Evolutionary conservation across 768 basidiomycete genomes (phyloP).

Genomic region (Phylloporus sp.): DNA sequence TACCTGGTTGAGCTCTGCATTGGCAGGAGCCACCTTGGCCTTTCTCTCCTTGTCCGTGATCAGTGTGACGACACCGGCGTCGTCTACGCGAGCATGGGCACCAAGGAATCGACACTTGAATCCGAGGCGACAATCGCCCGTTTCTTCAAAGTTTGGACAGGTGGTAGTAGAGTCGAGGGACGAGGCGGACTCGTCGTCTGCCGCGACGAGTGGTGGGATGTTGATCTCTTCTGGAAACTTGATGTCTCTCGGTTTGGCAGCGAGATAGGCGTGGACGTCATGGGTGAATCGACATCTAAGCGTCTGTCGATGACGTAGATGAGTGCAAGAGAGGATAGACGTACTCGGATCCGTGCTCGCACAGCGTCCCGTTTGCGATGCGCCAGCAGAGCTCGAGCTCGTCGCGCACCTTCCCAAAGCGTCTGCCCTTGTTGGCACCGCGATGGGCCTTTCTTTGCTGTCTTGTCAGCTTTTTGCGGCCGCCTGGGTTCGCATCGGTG

Average conservation of each 20-base stretch:
- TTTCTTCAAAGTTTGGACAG: constrained; percentile 27
- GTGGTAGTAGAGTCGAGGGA: constrained; percentile 22
- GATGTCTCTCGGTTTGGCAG: constrained; percentile 70
- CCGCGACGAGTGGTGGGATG: constrained; percentile 47
- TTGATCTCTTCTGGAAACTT: constrained; percentile 46
- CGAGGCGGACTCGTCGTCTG: constrained; percentile 3
- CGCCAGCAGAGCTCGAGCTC: constrained; percentile 80
- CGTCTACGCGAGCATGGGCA: constrained; percentile 56
- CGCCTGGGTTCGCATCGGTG: constrained; percentile 21
- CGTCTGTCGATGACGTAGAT: not conserved
- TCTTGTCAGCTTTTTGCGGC: constrained; percentile 44
- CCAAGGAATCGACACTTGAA: constrained; percentile 90
- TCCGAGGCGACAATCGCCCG: constrained; percentile 41
- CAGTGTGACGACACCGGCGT: constrained; percentile 41
- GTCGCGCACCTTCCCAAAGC: constrained; percentile 73
- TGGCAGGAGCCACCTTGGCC: constrained; percentile 39
- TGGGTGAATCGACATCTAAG: constrained; percentile 75
- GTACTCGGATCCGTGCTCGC: constrained; percentile 66
- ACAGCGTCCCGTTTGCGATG: constrained; percentile 62
- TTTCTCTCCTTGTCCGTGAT: constrained; percentile 57
- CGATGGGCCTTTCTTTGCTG: constrained; percentile 68
- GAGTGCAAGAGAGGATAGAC: constrained; percentile 10
- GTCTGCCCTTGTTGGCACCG: constrained; percentile 80
- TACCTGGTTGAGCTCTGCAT: constrained; percentile 68
- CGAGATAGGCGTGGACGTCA: constrained; percentile 70